phyloP scores from a whole-genome alignment of 176 grass and related monocot species.

The Carex scoparia region DNA sequence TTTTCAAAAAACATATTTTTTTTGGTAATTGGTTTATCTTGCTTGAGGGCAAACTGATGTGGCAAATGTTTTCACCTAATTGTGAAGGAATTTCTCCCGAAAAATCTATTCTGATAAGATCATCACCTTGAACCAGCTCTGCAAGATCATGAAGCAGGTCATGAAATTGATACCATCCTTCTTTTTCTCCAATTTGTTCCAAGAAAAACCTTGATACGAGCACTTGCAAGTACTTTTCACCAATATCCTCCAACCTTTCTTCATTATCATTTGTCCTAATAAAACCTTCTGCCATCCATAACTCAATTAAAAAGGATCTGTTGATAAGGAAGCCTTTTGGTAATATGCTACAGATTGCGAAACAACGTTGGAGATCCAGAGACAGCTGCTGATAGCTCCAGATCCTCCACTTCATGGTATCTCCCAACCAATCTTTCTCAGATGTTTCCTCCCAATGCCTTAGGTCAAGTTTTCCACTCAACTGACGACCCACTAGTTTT shows the following conservation, averaged over 20 bases:
- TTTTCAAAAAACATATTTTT: not conserved
- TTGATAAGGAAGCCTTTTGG: too few species aligned
- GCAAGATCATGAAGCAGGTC: not conserved
- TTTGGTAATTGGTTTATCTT: not conserved
- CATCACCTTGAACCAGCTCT: not conserved
- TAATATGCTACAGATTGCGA: not conserved
- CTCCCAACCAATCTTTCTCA: not conserved
- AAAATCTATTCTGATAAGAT: not conserved
- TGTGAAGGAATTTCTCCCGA: not conserved
- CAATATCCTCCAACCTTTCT: not conserved
- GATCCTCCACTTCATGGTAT: not conserved
- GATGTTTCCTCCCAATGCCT: too few species aligned
- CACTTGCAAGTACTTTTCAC: not conserved
- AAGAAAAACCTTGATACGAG: not conserved
- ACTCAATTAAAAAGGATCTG: not conserved
- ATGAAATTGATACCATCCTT: not conserved
- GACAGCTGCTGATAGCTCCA: not conserved
- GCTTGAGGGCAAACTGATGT: not conserved
- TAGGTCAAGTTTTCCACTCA: too few species aligned
- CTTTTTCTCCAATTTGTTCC: not conserved
- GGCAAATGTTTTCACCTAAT: not conserved
- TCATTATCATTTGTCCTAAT: not conserved
- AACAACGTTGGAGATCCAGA: not conserved
- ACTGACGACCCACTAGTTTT: not conserved
- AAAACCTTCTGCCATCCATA: not conserved